Percentiles rank a stretch among this genome's conserved stretches.
phyloP scores from a whole-genome alignment of 352 stramenopile genomes.

The Globisporangium rhizosaccharum region DNA sequence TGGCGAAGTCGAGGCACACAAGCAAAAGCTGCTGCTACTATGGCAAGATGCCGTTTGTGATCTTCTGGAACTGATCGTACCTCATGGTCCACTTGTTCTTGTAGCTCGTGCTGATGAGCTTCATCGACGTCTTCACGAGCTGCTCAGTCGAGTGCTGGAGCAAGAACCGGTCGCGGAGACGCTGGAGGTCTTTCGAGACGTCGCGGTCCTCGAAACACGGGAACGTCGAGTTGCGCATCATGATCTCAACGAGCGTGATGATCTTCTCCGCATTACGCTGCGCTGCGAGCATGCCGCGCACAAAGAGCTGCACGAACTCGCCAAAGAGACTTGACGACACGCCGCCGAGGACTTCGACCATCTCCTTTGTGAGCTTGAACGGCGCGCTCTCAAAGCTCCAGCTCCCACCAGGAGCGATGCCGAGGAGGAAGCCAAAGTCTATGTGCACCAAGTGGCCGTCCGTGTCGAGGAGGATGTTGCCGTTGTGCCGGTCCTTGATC shows the following conservation, averaged over 20 bases:
- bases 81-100: constrained; percentile 90
- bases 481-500: constrained; percentile 96
- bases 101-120: constrained; percentile 90
- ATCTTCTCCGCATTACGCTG: constrained; percentile 61
- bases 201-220: constrained; percentile 79
- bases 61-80: constrained; percentile 94
- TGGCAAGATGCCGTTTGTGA: constrained; percentile 84
- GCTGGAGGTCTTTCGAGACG: constrained; percentile 82
- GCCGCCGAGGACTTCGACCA: constrained; percentile 89
- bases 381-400: constrained; percentile 92
- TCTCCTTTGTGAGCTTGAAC: constrained; percentile 96
- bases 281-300: constrained; percentile 41
- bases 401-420: constrained; percentile 90
- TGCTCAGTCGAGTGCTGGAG: constrained; percentile 50
- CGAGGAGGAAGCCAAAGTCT: constrained; percentile 96
- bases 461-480: constrained; percentile 93
- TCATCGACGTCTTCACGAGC: constrained; percentile 69
- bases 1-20: too few relatives aligned
- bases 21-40: constrained; percentile 15
- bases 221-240: constrained; percentile 81
- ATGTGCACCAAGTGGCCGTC: constrained; percentile 93
- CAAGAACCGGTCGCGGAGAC: constrained; percentile 63
- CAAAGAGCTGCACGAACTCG: constrained; percentile 67
- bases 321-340: constrained; percentile 50
- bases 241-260: constrained; percentile 69